These are phyloP conservation scores for Alternaria brassicae DNA, from an alignment of 2,329 filamentous ascomycete genomes.

Conservation along the genomic window DNA sequence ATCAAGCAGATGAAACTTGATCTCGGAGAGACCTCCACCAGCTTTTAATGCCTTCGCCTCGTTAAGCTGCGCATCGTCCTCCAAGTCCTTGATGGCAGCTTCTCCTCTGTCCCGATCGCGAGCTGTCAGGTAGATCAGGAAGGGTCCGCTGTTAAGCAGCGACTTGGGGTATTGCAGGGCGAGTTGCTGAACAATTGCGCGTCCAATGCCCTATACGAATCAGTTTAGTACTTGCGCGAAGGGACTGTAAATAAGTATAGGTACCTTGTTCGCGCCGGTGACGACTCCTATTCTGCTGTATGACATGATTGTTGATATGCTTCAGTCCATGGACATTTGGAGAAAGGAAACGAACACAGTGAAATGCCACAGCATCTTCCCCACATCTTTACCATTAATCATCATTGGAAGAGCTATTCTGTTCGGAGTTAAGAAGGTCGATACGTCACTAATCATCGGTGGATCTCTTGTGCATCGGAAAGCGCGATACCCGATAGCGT, in stretches of 20 bases:
- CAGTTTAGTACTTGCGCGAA: slow-evolving; percentile 9
- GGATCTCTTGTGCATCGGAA: background rate
- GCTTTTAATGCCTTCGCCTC: slow-evolving; percentile 55
- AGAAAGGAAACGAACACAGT: background rate
- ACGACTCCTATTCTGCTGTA: slow-evolving; percentile 58
- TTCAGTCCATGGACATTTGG: background rate
- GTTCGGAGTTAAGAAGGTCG: slow-evolving; percentile 8
- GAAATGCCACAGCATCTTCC: background rate
- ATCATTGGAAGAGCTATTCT: background rate
- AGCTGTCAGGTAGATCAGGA: slow-evolving; percentile 63
- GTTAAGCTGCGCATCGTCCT: slow-evolving; percentile 55
- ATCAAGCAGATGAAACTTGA: slow-evolving; percentile 58
- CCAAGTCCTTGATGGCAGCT: slow-evolving; percentile 55
- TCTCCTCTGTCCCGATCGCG: slow-evolving; percentile 58
- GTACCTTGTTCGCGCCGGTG: slow-evolving; percentile 62
- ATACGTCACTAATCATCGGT: slow-evolving; percentile 19
- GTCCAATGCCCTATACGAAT: slow-evolving; percentile 51
- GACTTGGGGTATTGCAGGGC: slow-evolving; percentile 62
- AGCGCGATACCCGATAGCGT: slow-evolving; percentile 1
- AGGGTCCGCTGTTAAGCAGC: slow-evolving; percentile 54
- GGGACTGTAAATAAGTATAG: slow-evolving; percentile 1
- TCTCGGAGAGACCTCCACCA: slow-evolving; percentile 51
- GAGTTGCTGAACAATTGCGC: slow-evolving; percentile 61
- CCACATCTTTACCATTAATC: slow-evolving; percentile 8
- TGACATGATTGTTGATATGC: slow-evolving; percentile 27